phyloP scores from a whole-genome alignment of 116 monocot genomes.

The Dioscorea cayenensis region DNA sequence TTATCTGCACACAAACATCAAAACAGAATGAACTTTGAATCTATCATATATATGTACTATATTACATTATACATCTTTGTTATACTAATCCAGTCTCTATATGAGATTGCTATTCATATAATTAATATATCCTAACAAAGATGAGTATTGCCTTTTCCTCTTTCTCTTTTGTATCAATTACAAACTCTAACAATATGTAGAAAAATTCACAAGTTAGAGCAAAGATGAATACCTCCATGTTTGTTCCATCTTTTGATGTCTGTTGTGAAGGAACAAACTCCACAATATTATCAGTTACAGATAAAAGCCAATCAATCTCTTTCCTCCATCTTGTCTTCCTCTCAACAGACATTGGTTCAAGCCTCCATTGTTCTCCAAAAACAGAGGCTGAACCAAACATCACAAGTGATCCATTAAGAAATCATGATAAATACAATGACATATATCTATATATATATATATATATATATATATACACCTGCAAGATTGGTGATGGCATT shows the following conservation, averaged over 20 bases:
- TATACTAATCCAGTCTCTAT: too few species aligned
- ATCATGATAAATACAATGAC: too few species aligned
- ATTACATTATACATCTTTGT: too few species aligned
- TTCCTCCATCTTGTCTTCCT: slow-evolving; percentile 68
- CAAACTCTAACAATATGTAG: too few species aligned
- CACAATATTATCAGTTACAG: slow-evolving; percentile 92
- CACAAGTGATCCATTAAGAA: neutral
- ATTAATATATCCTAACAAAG: too few species aligned
- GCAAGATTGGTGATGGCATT: slow-evolving; percentile 93
- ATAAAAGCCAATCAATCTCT: slow-evolving; percentile 86
- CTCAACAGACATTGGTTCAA: slow-evolving; percentile 76
- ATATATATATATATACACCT: slow-evolving; percentile 17
- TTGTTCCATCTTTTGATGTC: slow-evolving; percentile 55
- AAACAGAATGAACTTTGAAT: too few species aligned
- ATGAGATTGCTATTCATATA: too few species aligned
- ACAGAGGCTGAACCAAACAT: slow-evolving; percentile 53
- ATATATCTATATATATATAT: too few species aligned
- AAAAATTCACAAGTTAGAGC: too few species aligned
- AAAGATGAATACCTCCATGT: slow-evolving; percentile 58
- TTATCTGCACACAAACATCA: slow-evolving; percentile 38
- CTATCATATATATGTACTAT: too few species aligned
- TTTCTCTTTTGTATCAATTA: too few species aligned
- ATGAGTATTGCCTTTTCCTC: too few species aligned
- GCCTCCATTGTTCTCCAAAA: slow-evolving; percentile 72
- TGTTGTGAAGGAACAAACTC: slow-evolving; percentile 86